Conservation (phyloP, 2,329 filamentous ascomycete species). For the Colletotrichum tanaceti region DNA sequence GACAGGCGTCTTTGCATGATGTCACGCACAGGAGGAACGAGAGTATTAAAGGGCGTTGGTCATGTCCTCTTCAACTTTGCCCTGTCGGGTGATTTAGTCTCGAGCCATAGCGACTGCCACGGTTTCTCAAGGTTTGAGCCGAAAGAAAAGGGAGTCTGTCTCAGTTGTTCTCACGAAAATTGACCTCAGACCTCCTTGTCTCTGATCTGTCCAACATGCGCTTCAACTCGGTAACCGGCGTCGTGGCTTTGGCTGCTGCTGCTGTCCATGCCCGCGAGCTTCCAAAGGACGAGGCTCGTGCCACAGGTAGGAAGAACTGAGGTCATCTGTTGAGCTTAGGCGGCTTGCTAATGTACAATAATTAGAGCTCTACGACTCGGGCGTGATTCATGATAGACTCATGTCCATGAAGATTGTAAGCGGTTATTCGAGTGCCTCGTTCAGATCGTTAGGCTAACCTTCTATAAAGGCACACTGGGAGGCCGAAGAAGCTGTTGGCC, state of each 20-base stretch:
- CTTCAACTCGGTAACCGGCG: conserved; percentile 37
- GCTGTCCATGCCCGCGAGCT: conserved; percentile 40
- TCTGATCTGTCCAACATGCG: conserved; percentile 34
- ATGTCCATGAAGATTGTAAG: conserved; percentile 42
- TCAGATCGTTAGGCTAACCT: not conserved
- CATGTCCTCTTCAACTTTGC: not conserved
- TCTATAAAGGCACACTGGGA: conserved; percentile 36
- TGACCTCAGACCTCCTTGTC: not conserved
- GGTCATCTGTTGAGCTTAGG: accelerated
- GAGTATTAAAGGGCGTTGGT: conserved; percentile 8
- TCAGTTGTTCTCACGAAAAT: not conserved
- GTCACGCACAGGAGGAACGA: not conserved
- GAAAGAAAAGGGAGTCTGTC: not conserved
- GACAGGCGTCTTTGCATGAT: not conserved
- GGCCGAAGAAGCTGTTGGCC: conserved; percentile 41
- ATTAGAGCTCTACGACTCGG: conserved; percentile 45
- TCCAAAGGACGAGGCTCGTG: conserved; percentile 41
- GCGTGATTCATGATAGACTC: conserved; percentile 42
- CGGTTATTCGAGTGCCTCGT: accelerated
- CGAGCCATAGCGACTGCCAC: not conserved
- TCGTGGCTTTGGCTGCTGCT: conserved; percentile 35
- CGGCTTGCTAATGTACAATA: not conserved
- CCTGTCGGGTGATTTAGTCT: no score
- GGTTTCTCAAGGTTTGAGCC: not conserved
- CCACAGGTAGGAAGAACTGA: conserved; percentile 31